phyloP scores from a whole-genome alignment of 805 yeast genomes.

The Kluyveromyces aestuarii region DNA sequence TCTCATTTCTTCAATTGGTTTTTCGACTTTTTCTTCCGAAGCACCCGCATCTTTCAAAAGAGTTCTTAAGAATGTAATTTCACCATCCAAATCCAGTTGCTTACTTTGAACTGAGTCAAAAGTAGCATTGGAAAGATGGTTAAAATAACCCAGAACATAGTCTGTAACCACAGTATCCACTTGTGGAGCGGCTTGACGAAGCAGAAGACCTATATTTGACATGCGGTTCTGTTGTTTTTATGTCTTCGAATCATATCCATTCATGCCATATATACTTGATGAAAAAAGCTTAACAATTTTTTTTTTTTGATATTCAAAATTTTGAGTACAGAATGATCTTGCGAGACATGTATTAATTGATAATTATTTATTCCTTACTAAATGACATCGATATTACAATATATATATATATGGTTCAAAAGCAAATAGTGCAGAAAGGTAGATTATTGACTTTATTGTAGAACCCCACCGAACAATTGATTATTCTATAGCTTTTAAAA shows the following conservation, averaged over 20 bases:
- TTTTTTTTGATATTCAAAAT: background rate
- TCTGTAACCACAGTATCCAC: conserved; percentile 81
- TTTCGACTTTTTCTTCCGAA: conserved; percentile 41
- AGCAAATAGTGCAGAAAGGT: too few species aligned
- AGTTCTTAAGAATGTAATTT: conserved; percentile 56
- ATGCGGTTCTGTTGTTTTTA: conserved; percentile 7
- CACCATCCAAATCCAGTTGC: conserved; percentile 55
- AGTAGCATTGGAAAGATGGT: conserved; percentile 68
- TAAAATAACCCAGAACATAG: conserved; percentile 86
- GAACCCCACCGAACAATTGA: too few species aligned
- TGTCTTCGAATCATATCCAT: background rate
- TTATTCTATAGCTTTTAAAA: background rate
- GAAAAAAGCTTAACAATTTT: background rate
- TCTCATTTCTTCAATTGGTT: conserved; percentile 38
- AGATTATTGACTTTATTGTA: too few species aligned
- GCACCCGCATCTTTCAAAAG: conserved; percentile 83
- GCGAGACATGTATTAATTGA: too few species aligned
- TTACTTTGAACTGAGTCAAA: conserved; percentile 77
- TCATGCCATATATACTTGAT: background rate
- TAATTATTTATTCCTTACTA: too few species aligned
- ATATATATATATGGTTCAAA: too few species aligned
- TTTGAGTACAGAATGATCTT: background rate
- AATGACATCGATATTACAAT: too few species aligned
- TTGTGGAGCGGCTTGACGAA: conserved; percentile 79
- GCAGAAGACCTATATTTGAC: conserved; percentile 41